Percentiles rank a stretch among this genome's conserved stretches.
These are phyloP conservation scores for Ulmus americana DNA, from an alignment of 331 rosid species.

Conservation along the genomic window DNA sequence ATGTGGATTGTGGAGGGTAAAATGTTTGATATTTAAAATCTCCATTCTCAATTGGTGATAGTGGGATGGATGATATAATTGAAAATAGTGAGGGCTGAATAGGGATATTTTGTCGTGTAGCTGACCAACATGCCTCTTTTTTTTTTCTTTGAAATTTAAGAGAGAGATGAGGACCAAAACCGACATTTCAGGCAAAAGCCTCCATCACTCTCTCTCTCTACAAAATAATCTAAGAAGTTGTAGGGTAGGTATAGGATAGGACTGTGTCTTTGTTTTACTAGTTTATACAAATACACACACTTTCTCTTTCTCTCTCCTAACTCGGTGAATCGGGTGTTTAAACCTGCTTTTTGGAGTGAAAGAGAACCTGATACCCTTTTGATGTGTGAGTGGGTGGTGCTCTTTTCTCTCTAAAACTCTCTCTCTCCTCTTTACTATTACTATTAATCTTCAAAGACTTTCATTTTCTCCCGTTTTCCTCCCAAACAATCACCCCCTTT, in stretches of 20 bases:
- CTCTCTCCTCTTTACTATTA: background rate
- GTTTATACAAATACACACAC: background rate
- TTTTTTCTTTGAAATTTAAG: slow-evolving; percentile 3
- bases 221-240: slow-evolving; percentile 12
- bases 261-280: slow-evolving; percentile 3
- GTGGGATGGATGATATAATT: no score
- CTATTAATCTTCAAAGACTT: slow-evolving; percentile 9
- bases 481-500: background rate
- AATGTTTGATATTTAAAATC: background rate
- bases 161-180: slow-evolving; percentile 12
- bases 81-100: no score
- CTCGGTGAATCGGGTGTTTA: slow-evolving; percentile 35
- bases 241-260: slow-evolving; percentile 31
- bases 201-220: background rate
- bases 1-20: background rate
- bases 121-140: no score
- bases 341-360: slow-evolving; percentile 32
- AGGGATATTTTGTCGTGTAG: no score
- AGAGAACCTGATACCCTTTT: slow-evolving; percentile 38
- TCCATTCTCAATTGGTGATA: no score
- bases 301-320: background rate
- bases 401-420: slow-evolving; percentile 10
- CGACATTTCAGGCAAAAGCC: slow-evolving; percentile 4
- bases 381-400: slow-evolving; percentile 38
- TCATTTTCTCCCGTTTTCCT: background rate